A percentile compares a stretch with the other conserved stretches of the same genome.
These are phyloP conservation scores for Penicillium atrosanguineum DNA, from an alignment of 495 filamentous ascomycete genomes.

Conservation along the genomic window DNA sequence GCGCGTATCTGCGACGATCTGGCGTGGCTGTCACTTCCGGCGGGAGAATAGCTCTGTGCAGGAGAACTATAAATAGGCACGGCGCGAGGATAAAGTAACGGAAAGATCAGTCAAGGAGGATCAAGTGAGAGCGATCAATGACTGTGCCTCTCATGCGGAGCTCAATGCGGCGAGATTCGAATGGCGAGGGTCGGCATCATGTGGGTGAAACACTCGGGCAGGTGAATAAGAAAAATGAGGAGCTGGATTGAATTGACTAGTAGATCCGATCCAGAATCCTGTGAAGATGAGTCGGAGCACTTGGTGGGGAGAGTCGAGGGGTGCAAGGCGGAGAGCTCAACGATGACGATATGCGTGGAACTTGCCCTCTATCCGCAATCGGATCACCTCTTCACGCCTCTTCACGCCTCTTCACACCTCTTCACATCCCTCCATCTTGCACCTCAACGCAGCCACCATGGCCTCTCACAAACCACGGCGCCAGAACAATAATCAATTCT, in stretches of 20 bases:
- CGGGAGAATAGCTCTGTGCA: background rate
- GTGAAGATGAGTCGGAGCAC: background rate
- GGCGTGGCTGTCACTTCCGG: conserved; percentile 16
- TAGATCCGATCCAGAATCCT: background rate
- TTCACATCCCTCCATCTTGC: no score
- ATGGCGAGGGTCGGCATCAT: conserved; percentile 7
- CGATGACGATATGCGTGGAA: conserved; percentile 10
- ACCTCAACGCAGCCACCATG: conserved; percentile 20
- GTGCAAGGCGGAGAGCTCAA: conserved; percentile 1
- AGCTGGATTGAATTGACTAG: background rate
- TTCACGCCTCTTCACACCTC: no score
- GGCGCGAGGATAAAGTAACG: background rate
- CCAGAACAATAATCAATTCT: conserved; percentile 27
- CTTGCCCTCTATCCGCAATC: background rate
- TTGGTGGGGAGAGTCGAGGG: background rate
- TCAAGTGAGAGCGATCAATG: conserved; percentile 12
- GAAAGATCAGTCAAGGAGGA: background rate
- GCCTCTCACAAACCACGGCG: conserved; percentile 30
- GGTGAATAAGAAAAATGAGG: background rate
- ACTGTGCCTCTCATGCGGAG: conserved; percentile 9
- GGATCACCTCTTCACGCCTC: background rate
- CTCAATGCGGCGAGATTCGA: conserved; percentile 11
- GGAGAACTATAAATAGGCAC: background rate
- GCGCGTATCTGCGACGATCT: background rate
- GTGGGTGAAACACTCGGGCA: background rate